phyloP scores from a whole-genome alignment of 208 protist genomes.

The Leishmania tarentolae region DNA sequence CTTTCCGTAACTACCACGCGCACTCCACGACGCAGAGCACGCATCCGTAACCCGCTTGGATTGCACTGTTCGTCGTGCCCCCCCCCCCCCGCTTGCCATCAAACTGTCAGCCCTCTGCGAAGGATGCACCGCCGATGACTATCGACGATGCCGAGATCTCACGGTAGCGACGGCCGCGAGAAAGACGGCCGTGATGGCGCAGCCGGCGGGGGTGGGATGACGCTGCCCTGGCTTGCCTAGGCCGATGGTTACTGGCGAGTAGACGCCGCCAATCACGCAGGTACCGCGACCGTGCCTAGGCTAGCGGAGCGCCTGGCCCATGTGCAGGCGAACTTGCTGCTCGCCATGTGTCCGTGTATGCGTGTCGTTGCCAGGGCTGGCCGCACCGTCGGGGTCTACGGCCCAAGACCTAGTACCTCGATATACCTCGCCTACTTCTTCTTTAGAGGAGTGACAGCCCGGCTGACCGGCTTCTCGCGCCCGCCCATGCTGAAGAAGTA shows the following conservation, averaged over 20 bases:
- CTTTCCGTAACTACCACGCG: too few species aligned
- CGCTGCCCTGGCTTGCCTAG: background rate
- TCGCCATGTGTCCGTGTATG: constrained; percentile 28
- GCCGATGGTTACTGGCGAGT: background rate
- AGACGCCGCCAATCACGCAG: background rate
- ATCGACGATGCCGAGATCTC: background rate
- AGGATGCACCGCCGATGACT: background rate
- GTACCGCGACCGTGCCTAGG: constrained; percentile 5
- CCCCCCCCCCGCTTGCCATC: too few species aligned
- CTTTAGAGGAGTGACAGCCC: constrained; percentile 37
- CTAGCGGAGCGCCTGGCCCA: constrained; percentile 27
- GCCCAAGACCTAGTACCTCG: constrained; percentile 33
- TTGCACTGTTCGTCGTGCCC: too few species aligned
- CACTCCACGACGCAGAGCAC: too few species aligned
- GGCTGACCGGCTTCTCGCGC: constrained; percentile 38
- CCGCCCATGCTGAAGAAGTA: constrained; percentile 45
- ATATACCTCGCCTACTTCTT: constrained; percentile 38
- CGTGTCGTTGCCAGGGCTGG: constrained; percentile 35
- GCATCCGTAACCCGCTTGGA: too few species aligned
- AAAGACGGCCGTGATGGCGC: background rate
- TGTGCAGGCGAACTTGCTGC: constrained; percentile 25
- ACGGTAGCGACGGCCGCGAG: background rate
- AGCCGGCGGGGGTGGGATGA: background rate
- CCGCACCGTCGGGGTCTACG: constrained; percentile 35
- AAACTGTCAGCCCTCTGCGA: background rate